Conservation (phyloP, 2,329 filamentous ascomycete genomes). For the Alternaria arbusti region DNA sequence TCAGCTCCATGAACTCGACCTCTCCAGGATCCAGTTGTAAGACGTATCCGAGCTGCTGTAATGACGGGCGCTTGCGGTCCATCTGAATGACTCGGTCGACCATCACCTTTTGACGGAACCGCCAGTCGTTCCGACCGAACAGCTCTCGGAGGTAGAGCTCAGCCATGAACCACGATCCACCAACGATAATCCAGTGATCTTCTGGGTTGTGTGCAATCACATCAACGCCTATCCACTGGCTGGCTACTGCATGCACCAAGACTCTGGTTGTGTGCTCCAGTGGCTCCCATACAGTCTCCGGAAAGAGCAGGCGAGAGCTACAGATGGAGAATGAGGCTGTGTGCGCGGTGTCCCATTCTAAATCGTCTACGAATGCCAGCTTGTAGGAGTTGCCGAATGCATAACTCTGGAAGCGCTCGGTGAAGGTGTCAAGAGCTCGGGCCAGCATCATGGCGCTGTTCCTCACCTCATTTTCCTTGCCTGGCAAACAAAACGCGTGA, state of each 20-base stretch:
- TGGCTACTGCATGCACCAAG: constrained; percentile 82
- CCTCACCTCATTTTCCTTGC: constrained; percentile 78
- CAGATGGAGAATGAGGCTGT: constrained; percentile 86
- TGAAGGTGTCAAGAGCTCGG: constrained; percentile 86
- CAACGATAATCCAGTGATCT: constrained; percentile 89
- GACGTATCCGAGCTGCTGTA: constrained; percentile 78
- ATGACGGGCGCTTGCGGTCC: constrained; percentile 81
- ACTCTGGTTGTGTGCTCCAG: constrained; percentile 81
- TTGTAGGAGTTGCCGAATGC: constrained; percentile 87
- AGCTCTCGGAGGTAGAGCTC: constrained; percentile 89
- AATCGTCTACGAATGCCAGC: constrained; percentile 91
- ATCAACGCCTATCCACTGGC: constrained; percentile 93
- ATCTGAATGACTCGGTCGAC: constrained; percentile 81
- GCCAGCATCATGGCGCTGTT: constrained; percentile 88
- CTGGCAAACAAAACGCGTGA: constrained; percentile 88
- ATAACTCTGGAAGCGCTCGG: constrained; percentile 85
- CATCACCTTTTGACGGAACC: constrained; percentile 85
- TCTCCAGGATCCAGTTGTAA: constrained; percentile 85
- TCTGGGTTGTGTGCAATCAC: constrained; percentile 81
- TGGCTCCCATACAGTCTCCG: constrained; percentile 82
- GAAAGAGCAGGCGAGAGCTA: constrained; percentile 84
- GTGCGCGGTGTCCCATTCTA: constrained; percentile 74
- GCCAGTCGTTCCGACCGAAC: constrained; percentile 93
- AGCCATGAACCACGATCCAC: constrained; percentile 92
- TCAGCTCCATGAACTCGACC: constrained; percentile 86